A percentile compares a stretch with the other conserved stretches of the same genome.
phyloP scores from a whole-genome alignment of 805 yeast genomes.

The Diddensiella caesifluorescens region DNA sequence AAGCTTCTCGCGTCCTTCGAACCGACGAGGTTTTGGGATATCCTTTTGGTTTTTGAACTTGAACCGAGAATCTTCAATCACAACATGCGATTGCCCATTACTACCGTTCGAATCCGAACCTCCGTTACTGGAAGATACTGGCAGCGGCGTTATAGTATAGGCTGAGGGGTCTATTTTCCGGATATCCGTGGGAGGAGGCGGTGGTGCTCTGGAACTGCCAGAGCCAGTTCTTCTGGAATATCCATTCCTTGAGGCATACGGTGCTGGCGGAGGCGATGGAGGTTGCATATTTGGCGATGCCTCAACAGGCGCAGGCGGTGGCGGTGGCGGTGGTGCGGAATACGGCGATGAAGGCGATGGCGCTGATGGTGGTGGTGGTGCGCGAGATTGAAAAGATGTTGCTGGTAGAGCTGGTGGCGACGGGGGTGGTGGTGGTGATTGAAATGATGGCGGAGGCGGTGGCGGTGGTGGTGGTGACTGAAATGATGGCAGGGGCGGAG shows the following conservation, averaged over 20 bases:
- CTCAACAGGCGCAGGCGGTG: conserved; percentile 22
- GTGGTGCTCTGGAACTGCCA: conserved; percentile 25
- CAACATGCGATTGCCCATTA: conserved; percentile 26
- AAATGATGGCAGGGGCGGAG: conserved; percentile 23
- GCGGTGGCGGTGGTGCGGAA: conserved; percentile 26
- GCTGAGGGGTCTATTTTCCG: conserved; percentile 61
- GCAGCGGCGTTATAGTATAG: conserved; percentile 50
- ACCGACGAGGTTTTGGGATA: conserved; percentile 83
- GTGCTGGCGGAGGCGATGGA: conserved; percentile 31
- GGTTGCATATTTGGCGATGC: conserved; percentile 24
- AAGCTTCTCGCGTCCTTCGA: conserved; percentile 63
- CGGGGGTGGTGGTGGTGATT: conserved; percentile 22
- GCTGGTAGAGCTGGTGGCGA: conserved; percentile 26
- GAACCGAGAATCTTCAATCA: conserved; percentile 70
- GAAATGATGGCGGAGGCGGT: conserved; percentile 22
- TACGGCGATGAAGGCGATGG: conserved; percentile 13
- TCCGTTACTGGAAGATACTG: conserved; percentile 21
- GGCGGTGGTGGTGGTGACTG: conserved; percentile 27
- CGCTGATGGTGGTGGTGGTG: conserved; percentile 23
- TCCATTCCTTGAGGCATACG: conserved; percentile 14
- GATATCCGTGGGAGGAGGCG: conserved; percentile 36
- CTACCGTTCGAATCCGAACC: conserved; percentile 6
- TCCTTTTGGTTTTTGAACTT: conserved; percentile 60
- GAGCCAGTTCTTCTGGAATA: conserved; percentile 25
- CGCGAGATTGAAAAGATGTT: too few relatives aligned